Evolutionary conservation across 495 filamentous ascomycete genomes (phyloP).

Genomic region (Bacidia rubella): DNA sequence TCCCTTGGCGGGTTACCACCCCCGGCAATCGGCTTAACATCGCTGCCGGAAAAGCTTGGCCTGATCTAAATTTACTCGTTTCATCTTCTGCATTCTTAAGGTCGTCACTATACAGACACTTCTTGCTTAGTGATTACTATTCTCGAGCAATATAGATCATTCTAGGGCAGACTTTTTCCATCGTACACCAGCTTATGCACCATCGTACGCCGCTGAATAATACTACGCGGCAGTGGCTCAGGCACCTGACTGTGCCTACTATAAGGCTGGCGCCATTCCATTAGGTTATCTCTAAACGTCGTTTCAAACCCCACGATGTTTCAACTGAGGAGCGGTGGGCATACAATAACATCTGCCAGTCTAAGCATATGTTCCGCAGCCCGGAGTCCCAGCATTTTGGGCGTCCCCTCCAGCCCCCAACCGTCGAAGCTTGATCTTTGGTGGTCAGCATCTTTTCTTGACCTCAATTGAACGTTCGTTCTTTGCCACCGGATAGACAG

Average conservation of each 20-base stretch:
- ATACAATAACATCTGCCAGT: neutral
- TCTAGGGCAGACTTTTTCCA: too few relatives aligned
- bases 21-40: too few relatives aligned
- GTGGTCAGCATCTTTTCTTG: slow-evolving; percentile 5
- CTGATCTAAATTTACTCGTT: too few relatives aligned
- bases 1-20: too few relatives aligned
- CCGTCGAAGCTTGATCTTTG: neutral
- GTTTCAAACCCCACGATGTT: neutral
- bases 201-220: too few relatives aligned
- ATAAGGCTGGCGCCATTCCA: neutral
- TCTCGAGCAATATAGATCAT: too few relatives aligned
- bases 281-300: neutral
- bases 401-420: neutral
- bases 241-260: neutral
- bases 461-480: slow-evolving; percentile 1
- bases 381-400: neutral
- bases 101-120: too few relatives aligned
- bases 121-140: too few relatives aligned
- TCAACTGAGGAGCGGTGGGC: neutral
- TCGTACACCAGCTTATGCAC: too few relatives aligned
- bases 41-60: too few relatives aligned
- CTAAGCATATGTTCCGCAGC: neutral
- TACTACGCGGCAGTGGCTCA: too few relatives aligned
- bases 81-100: too few relatives aligned
- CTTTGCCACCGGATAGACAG: neutral